Percentiles rank a stretch among this genome's conserved stretches.
phyloP scores from a whole-genome alignment of 371 early-diverging fungal species.

The Mortierella sp. region DNA sequence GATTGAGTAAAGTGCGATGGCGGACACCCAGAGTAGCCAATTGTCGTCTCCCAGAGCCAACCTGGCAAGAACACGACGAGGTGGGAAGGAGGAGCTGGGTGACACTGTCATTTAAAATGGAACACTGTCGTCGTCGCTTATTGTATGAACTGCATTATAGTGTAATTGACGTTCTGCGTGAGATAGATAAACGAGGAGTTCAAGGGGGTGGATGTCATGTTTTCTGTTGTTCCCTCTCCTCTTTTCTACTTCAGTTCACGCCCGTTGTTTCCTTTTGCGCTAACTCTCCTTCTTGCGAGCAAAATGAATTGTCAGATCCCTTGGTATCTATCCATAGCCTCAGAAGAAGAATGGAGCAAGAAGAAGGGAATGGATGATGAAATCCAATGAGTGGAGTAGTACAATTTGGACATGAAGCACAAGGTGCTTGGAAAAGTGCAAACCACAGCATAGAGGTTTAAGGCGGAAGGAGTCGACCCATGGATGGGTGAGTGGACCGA shows the following conservation, averaged over 20 bases:
- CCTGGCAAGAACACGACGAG: background rate
- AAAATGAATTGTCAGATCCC: background rate
- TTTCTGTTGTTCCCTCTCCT: too few species aligned
- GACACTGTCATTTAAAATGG: background rate
- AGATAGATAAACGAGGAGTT: background rate
- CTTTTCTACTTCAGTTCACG: too few species aligned
- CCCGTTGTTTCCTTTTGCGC: background rate
- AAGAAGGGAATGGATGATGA: too few species aligned
- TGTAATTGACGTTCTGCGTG: background rate
- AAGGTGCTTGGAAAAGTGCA: too few species aligned
- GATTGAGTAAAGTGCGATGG: background rate
- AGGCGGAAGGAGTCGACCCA: background rate
- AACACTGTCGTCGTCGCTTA: too few species aligned
- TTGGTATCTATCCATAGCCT: background rate
- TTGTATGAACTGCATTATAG: background rate
- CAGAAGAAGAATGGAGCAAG: background rate
- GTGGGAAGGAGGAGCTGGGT: background rate
- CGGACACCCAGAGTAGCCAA: background rate
- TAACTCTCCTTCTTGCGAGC: constrained; percentile 2
- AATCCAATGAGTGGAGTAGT: background rate
- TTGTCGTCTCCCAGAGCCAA: background rate
- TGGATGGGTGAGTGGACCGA: background rate
- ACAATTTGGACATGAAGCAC: background rate
- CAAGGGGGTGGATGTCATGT: background rate
- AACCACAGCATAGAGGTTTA: too few species aligned